Percentiles rank a stretch among this genome's conserved stretches.
phyloP scores from a whole-genome alignment of 768 basidiomycete genomes.

The Tulasnella sp. region DNA sequence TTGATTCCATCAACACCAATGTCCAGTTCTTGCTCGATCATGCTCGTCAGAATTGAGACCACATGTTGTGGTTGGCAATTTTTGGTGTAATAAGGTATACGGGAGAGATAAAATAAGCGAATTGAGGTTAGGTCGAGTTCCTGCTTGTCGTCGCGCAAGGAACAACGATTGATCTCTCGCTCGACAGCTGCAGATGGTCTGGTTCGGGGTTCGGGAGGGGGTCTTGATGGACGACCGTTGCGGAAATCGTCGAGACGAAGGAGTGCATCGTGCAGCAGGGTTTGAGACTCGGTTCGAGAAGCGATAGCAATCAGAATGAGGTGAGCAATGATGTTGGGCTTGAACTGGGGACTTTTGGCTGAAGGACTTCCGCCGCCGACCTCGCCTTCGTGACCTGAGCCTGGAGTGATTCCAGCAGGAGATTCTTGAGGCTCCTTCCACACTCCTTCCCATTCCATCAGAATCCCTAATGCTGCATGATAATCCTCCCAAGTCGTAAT shows the following conservation, averaged over 20 bases:
- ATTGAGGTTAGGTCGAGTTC: conserved; percentile 36
- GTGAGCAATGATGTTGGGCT: conserved; percentile 57
- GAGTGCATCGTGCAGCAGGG: neutral
- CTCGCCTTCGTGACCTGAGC: conserved; percentile 12
- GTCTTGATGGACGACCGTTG: conserved; percentile 49
- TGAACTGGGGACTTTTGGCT: conserved; percentile 19
- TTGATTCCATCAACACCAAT: conserved; percentile 57
- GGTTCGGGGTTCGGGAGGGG: conserved; percentile 32
- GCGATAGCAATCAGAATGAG: conserved; percentile 28
- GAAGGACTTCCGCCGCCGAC: conserved; percentile 29
- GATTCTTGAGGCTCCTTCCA: too few species aligned
- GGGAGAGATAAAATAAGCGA: conserved; percentile 46
- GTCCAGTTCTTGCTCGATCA: conserved; percentile 38
- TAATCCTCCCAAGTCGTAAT: conserved; percentile 46
- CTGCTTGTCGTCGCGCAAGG: conserved; percentile 41
- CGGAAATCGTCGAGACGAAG: neutral
- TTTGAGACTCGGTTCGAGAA: neutral
- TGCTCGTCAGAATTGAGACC: conserved; percentile 40
- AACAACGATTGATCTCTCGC: too few species aligned
- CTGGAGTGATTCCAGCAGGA: conserved; percentile 11
- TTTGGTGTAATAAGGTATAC: conserved; percentile 43
- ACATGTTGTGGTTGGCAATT: conserved; percentile 40
- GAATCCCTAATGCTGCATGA: conserved; percentile 44
- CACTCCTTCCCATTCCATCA: conserved; percentile 35
- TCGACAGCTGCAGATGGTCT: conserved; percentile 48